A percentile compares a stretch with the other conserved stretches of the same genome.
phyloP scores from a whole-genome alignment of 495 filamentous ascomycete species.

The Aspergillus kassunensis region DNA sequence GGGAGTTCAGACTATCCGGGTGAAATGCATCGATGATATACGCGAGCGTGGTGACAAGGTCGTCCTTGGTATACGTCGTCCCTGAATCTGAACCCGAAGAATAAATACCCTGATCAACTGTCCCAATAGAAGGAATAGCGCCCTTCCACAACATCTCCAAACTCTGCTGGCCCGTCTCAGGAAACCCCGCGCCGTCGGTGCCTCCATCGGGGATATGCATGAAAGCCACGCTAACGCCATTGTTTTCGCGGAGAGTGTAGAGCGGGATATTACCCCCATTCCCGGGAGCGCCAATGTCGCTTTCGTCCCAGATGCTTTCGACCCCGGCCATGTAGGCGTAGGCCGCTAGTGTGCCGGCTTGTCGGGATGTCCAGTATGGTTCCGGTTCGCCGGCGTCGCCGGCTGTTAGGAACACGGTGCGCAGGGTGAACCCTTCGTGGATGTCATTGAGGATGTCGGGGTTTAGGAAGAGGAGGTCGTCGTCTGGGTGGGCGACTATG shows the following conservation, averaged over 20 bases:
- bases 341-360: conserved; percentile 11
- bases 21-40: conserved; percentile 9
- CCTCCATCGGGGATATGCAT: conserved; percentile 20
- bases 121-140: conserved; percentile 5
- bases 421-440: conserved; percentile 39
- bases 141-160: conserved; percentile 16
- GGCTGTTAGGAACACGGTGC: conserved; percentile 78
- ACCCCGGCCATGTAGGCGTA: conserved; percentile 16
- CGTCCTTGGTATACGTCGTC: conserved; percentile 8
- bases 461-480: conserved; percentile 20
- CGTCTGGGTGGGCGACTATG: conserved; percentile 22
- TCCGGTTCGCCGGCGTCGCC: conserved; percentile 58
- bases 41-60: conserved; percentile 9
- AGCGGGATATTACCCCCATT: conserved; percentile 11
- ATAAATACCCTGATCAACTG: too few relatives aligned
- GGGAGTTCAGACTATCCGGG: conserved; percentile 15
- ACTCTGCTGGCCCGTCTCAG: conserved; percentile 7
- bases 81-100: too few relatives aligned
- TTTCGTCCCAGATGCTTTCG: conserved; percentile 11
- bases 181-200: conserved; percentile 12
- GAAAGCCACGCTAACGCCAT: conserved; percentile 14
- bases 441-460: conserved; percentile 17
- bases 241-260: conserved; percentile 5
- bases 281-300: conserved; percentile 2
- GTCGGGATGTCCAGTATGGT: conserved; percentile 13